Conservation (phyloP, 176 grass and related monocot genomes). For the Cocos nucifera region DNA sequence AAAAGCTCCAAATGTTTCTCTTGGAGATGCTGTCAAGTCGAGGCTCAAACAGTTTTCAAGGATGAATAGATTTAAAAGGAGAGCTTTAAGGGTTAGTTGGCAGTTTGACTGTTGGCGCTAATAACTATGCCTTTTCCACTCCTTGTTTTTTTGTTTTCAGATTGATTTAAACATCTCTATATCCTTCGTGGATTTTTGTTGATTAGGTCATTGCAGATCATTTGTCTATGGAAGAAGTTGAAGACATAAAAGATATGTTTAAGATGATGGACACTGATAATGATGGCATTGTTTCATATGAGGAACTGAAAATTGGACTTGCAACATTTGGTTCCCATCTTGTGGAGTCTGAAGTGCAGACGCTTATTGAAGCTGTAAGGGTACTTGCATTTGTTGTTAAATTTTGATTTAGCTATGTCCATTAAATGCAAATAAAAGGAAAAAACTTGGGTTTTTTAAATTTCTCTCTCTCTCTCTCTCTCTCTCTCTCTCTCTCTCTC, state of each 20-base stretch:
- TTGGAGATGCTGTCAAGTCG: not conserved
- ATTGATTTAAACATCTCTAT: constrained; percentile 7
- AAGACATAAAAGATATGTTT: constrained; percentile 7
- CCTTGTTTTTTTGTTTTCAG: not conserved
- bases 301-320: constrained; percentile 1
- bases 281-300: not conserved
- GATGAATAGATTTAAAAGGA: constrained; percentile 8
- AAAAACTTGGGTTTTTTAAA: too few species aligned
- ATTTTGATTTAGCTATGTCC: too few species aligned
- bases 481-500: too few species aligned
- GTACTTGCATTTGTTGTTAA: not conserved
- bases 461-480: too few species aligned
- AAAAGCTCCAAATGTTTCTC: constrained; percentile 1
- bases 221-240: constrained; percentile 3
- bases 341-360: not conserved
- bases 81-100: constrained; percentile 3
- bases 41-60: constrained; percentile 1
- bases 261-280: not conserved
- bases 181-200: constrained; percentile 17
- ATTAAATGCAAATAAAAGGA: too few species aligned
- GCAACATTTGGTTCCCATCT: not conserved
- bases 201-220: not conserved
- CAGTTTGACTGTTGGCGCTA: not conserved
- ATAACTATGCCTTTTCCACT: too few species aligned
- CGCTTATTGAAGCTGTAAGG: constrained; percentile 1